phyloP scores from a whole-genome alignment of 2,329 filamentous ascomycete species.

The Nemania serpens region DNA sequence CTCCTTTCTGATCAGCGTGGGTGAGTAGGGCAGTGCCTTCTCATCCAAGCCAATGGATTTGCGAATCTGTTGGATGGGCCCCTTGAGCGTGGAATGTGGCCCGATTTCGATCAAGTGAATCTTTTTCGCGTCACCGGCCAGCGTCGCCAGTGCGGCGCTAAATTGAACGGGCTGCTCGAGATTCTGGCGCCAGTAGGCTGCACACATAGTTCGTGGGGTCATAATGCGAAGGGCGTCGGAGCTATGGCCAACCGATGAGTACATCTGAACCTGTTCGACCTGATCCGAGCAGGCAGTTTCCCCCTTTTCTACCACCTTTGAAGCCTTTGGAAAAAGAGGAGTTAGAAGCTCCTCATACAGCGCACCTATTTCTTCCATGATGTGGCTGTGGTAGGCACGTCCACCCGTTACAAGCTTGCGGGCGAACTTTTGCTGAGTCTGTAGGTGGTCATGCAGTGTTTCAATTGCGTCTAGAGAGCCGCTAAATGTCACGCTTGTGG shows the following conservation, averaged over 20 bases:
- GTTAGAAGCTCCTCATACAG: slow-evolving; percentile 26
- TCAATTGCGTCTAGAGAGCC: slow-evolving; percentile 4
- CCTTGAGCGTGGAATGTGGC: slow-evolving; percentile 41
- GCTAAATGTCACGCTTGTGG: slow-evolving; percentile 28
- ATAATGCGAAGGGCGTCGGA: background rate
- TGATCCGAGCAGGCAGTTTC: too few relatives aligned
- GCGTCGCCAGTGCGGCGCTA: background rate
- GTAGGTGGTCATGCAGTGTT: background rate
- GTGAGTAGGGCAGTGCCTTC: background rate
- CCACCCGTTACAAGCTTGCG: background rate
- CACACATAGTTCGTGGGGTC: background rate
- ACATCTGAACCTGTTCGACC: too few relatives aligned
- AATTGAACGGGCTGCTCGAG: slow-evolving; percentile 26
- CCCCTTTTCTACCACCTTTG: too few relatives aligned
- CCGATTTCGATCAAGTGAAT: slow-evolving; percentile 13
- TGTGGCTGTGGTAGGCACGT: slow-evolving; percentile 26
- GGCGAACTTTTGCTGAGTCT: background rate
- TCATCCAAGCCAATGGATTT: slow-evolving; percentile 8
- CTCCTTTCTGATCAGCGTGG: slow-evolving; percentile 7
- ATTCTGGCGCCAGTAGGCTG: slow-evolving; percentile 27
- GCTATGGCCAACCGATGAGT: slow-evolving; percentile 22
- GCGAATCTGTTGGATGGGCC: slow-evolving; percentile 39
- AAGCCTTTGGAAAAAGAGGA: too few relatives aligned
- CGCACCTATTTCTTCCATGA: slow-evolving; percentile 25
- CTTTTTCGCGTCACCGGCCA: background rate